These are phyloP conservation scores for Kluyveromyces sp. DNA, from an alignment of 1,139 yeast genomes.

Conservation along the genomic window DNA sequence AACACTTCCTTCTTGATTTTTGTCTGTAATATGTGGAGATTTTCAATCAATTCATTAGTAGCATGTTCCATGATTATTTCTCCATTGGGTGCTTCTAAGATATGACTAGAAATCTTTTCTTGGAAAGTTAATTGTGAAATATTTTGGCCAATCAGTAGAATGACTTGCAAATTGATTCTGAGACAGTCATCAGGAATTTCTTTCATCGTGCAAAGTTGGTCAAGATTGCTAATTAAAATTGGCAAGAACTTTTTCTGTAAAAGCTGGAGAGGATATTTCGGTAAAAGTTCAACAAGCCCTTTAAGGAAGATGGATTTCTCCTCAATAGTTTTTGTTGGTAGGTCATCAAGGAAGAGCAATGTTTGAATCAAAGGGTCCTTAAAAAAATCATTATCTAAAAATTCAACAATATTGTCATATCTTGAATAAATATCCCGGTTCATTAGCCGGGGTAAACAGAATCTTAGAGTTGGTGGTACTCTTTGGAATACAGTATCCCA, in stretches of 20 bases:
- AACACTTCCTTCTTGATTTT: slow-evolving; percentile 40
- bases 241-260: slow-evolving; percentile 72
- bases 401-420: slow-evolving; percentile 27
- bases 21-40: slow-evolving; percentile 44
- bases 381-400: slow-evolving; percentile 27
- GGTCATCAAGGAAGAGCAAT: slow-evolving; percentile 75
- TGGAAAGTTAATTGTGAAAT: slow-evolving; percentile 72
- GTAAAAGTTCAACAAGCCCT: slow-evolving; percentile 52
- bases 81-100: slow-evolving; percentile 26
- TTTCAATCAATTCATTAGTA: slow-evolving; percentile 47
- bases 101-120: slow-evolving; percentile 54
- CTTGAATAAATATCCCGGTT: slow-evolving; percentile 29
- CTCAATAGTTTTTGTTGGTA: slow-evolving; percentile 60
- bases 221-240: slow-evolving; percentile 43
- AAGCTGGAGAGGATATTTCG: slow-evolving; percentile 64
- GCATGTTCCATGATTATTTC: slow-evolving; percentile 41
- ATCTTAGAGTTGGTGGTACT: slow-evolving; percentile 36
- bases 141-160: slow-evolving; percentile 55
- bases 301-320: slow-evolving; percentile 66
- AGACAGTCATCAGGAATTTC: slow-evolving; percentile 41
- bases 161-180: slow-evolving; percentile 47
- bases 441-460: slow-evolving; percentile 36
- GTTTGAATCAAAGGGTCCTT: slow-evolving; percentile 80
- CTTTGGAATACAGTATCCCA: slow-evolving; percentile 45
- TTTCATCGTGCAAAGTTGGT: slow-evolving; percentile 24